Evolutionary conservation across 2,329 filamentous ascomycete genomes (phyloP), one percentile per base, ranked within the genome.

Genomic region (Sporothrix curviconia): DNA sequence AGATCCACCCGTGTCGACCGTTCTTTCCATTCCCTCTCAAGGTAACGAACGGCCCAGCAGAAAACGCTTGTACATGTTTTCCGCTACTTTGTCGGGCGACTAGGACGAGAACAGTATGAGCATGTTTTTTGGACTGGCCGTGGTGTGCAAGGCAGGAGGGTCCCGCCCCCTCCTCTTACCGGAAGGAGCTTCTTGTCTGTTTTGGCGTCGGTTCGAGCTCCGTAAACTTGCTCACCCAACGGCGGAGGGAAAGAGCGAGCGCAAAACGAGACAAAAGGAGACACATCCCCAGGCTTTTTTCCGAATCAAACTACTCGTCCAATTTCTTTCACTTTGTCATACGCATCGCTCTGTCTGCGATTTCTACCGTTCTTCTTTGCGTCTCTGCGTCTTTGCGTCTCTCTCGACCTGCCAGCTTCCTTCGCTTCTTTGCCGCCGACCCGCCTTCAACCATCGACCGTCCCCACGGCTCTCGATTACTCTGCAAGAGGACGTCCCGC

Each of bases 221-320:
- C 49, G 34, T 51, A 51, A 51, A 51, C 49, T 51, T 51, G 49
- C 49, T 51, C 49, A 51, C 49, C 39, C 37, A 28, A 17, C 32
- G 30, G 15, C 8, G 4, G 30, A 12, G 11, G 50, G 28, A 22
- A 53, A 11, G 25, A 43, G 19, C n/a, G 32, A 36, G 24, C 30
- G 32, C 30, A 37, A 19, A 6, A 37, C 12, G 7, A 3, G 15
- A 11, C 36, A 15, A 51, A 51, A 51, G n/a, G 19, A 22, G 19
- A 12, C 24, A 14, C 32, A 9, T 14, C 34, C 47, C 49, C 49
- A 37, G 49, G 19, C 22, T 28, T 28, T 39, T 8, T 11, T 17
- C 6, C 9, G 19, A 22, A n/a, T 7, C n/a, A n/a, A n/a, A n/a
- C 19, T 14, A 17, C 12, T 14, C n/a, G 14, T 44, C n/a, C n/a